These are phyloP conservation scores for Corymbia maculata DNA, from an alignment of 345 rosid genomes.

Conservation along the genomic window DNA sequence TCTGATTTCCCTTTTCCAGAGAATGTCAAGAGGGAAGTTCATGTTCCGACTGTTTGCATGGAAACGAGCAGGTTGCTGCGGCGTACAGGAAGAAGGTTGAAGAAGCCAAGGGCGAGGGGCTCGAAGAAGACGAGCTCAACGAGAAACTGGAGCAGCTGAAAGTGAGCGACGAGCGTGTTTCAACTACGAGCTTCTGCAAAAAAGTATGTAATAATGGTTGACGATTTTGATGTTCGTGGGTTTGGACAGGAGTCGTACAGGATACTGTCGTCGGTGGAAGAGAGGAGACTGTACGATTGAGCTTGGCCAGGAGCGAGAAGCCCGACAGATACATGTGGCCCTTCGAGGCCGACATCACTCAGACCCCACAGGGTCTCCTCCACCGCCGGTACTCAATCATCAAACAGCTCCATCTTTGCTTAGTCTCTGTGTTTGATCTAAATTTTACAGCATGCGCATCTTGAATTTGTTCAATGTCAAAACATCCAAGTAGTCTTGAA, in stretches of 20 bases:
- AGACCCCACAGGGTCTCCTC: slow-evolving; percentile 38
- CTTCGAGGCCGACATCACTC: slow-evolving; percentile 47
- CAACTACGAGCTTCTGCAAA: not conserved
- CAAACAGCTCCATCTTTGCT: not conserved
- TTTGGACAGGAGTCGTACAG: slow-evolving; percentile 49
- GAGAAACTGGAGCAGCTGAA: slow-evolving; percentile 40
- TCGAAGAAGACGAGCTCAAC: slow-evolving; percentile 44
- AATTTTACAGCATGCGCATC: not conserved
- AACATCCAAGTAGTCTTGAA: not conserved
- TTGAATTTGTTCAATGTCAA: not conserved
- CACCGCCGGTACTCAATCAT: slow-evolving; percentile 28
- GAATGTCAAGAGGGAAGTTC: not conserved
- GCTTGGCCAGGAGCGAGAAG: slow-evolving; percentile 53
- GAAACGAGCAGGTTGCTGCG: not conserved
- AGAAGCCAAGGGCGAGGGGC: slow-evolving; percentile 37
- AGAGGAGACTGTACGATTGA: slow-evolving; percentile 89
- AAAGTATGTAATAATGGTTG: not conserved
- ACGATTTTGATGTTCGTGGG: not conserved
- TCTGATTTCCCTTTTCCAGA: not conserved
- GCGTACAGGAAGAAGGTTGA: slow-evolving; percentile 43
- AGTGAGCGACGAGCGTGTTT: slow-evolving; percentile 15
- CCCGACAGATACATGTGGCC: slow-evolving; percentile 74
- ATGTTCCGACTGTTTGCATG: no score
- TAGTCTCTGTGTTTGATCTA: not conserved
- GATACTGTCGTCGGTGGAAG: slow-evolving; percentile 53